Evolutionary conservation across 2,329 filamentous ascomycete species (phyloP), one percentile per base, ranked within the genome.

Genomic region (Cladorrhinum sp.): DNA sequence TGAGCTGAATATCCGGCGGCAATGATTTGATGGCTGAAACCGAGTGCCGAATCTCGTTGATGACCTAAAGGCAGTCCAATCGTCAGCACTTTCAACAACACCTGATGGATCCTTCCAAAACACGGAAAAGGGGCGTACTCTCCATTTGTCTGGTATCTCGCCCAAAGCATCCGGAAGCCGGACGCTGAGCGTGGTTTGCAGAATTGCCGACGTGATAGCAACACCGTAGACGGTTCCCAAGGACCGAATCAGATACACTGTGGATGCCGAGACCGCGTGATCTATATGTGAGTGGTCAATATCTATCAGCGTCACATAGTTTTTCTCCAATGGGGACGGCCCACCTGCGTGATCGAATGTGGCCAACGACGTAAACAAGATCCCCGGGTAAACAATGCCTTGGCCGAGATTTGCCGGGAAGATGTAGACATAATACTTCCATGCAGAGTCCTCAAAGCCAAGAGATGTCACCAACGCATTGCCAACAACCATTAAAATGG

Each of bases 221-320:
- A 88, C 85, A 9, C 85, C 85, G 80, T 84, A 88, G 16, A 88
- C 85, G 0, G 80, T 83, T 1, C 85, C 85, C 2, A 88, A 73
- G 0, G 84, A 87, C 24, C 85, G 81, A 49, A 88, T 80, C 20
- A 88, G 77, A 68, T 88, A 88, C 6, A 86, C 81, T 0, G 82
- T 86, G 1, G 84, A 87, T 2, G 85, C 80, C 0, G 81, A 83
- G 1, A 87, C 84, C 10, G 85, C 84, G 66, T 88, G 84, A 56
- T 87, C 85, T 86, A 4, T 18, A n/a, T 32, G 41, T 7, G 16
- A 3, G 5, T 8, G 49, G 56, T 61, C 13, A 68, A 65, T 61
- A 41, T 54, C 24, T 2, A 1, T 10, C 4, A 16, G 24, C 13
- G 4, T 9, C 2, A 32, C 13, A 27, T n/a, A 24, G 9, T 27